Evolutionary conservation across 2,329 filamentous ascomycete genomes (phyloP), one percentile per base, ranked within the genome.

Genomic region (Aspergillus tubingensis): DNA sequence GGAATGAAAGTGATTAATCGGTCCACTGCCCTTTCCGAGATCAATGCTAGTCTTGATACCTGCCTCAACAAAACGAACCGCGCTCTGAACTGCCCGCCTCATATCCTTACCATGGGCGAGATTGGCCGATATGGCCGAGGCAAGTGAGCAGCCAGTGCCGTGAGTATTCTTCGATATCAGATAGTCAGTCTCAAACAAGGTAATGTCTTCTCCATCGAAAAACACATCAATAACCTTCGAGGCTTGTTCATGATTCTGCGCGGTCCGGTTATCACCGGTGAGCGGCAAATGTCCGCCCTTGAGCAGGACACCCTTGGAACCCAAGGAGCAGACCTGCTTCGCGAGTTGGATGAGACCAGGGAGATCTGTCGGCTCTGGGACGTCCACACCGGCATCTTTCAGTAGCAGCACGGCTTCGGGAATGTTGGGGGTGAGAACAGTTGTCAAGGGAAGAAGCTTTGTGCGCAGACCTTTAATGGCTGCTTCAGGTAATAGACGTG

Each of bases 271-370:
- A 51, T 89, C 85, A 53, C 80, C 82, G 5, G 83, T 87, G 64
- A 98, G 84, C 1, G 94, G 92, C n/a, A 89, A 76, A 77, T 98
- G 95, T 0, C 94, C 94, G 44, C 94, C 94, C 77, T 98, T 98
- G 60, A 97, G 81, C 8, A 98, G 83, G 30, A 97, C 90, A 79
- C 89, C 92, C 65, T 85, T 84, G 0, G 92, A 88, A 0, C 93
- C 93, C 0, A 96, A 80, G 1, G 76, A 73, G 41, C 87, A 85
- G 7, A 96, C 81, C 11, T 80, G 78, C 63, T 84, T 86, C 0
- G 90, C 92, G 36, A 96, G 81, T 0, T 76, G 70, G 66, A 92
- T 86, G 43, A 97, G 76, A 47, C 91, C 91, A 4, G 85, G 80
- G 1, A 91, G 78, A 50, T 80, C 82, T 4, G 81, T 74, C 1